Base-by-base conservation (phyloP, 495 filamentous ascomycete genomes). In the Emericellopsis terricola region DNA sequence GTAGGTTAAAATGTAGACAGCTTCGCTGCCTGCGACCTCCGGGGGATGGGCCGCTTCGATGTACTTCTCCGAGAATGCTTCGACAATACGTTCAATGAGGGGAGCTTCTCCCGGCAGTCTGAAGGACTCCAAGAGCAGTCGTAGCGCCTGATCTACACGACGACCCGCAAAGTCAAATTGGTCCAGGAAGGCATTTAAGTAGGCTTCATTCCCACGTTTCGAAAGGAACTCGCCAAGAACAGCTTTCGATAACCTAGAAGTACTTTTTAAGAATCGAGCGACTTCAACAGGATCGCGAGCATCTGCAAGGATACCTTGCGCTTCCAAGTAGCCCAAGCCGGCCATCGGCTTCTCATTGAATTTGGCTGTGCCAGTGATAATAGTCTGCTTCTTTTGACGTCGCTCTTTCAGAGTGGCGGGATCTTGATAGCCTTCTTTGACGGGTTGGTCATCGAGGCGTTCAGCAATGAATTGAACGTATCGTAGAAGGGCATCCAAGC, bases 321-420 rank as follows among this genome's bases (percentile, higher is more conserved):
- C 71, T 17, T 73, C 74, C 1, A 99, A 68, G 51, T 78, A 94
- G 17, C 75, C 81, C 39, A 99, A 71, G 8, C 89, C 89, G 18
- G 70, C 75, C 54, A 91, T 93, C 8, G 89, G 86, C 33, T 74
- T 82, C 46, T 94, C 85, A 44, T 99, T 96, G 56, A 99, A 99
- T 49, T 87, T 91, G 15, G 72, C 72, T 6, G 87, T 74, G 14
- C 86, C 91, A 36, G 76, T 75, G 36, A 94, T 78, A 37, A 96
- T 86, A 20, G 82, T 64, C 44, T 76, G 86, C 55, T 99, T 99
- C 40, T 68, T 76, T 33, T 60, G 58, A 38, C 85, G 66, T 50
- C 81, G 75, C 42, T 74, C 68, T 38, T 68, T 68, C 26, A 99
- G 62, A 8, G 42, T 48, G 28, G 62, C 59, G 11, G 59, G 64